Evolutionary conservation across 306 rosid species (phyloP).

Genomic region (Corylus americana): DNA sequence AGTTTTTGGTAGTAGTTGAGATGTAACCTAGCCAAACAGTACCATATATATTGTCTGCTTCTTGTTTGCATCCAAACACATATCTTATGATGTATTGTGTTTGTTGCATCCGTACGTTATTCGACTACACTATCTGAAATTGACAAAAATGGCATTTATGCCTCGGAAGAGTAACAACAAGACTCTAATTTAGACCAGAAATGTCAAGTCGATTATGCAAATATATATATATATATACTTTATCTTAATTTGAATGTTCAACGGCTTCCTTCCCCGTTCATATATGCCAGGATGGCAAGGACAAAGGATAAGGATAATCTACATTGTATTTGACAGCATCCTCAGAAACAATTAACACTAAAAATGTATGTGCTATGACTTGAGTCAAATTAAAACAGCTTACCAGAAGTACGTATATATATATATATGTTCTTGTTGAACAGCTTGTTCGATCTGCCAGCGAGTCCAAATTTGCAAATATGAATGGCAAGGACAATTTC

Average conservation of each 20-base stretch:
- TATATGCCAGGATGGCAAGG: background rate
- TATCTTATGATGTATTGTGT: no score
- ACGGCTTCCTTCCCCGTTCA: no score
- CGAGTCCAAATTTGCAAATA: background rate
- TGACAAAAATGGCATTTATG: no score
- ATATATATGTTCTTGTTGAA: background rate
- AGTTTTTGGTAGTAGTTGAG: background rate
- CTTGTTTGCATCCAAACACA: no score
- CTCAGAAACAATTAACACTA: background rate
- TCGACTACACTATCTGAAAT: no score
- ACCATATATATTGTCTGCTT: background rate
- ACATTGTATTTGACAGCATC: background rate
- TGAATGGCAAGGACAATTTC: no score
- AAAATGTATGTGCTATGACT: background rate
- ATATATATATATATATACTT: no score
- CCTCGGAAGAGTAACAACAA: no score
- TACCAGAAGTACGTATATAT: background rate
- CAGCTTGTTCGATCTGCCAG: background rate
- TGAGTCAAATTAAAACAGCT: background rate
- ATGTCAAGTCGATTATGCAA: no score
- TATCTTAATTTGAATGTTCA: background rate
- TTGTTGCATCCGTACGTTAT: background rate
- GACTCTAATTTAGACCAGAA: no score
- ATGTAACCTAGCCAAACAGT: background rate
- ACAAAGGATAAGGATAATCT: background rate